phyloP scores from a whole-genome alignment of 768 basidiomycete species.

The Pisolithus orientalis region DNA sequence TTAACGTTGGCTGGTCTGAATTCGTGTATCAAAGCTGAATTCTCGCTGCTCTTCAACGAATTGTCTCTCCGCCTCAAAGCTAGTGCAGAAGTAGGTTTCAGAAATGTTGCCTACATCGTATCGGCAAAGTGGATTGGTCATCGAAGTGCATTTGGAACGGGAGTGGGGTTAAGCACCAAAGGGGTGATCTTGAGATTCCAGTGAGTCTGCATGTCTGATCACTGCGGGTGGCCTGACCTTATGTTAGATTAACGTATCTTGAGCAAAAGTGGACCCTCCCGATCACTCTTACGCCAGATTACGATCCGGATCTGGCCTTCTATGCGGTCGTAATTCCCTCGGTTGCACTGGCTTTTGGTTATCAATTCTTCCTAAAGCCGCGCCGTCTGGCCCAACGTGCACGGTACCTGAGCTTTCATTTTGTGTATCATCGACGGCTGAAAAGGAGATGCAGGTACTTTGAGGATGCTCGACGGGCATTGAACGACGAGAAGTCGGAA shows the following conservation, averaged over 20 bases:
- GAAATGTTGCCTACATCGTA: conserved; percentile 37
- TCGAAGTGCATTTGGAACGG: conserved; percentile 37
- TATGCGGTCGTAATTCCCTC: conserved; percentile 52
- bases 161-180: conserved; percentile 36
- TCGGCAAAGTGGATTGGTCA: conserved; percentile 46
- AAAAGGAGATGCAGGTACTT: conserved; percentile 47
- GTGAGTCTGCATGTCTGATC: conserved; percentile 29
- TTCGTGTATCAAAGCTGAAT: conserved; percentile 46
- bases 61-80: conserved; percentile 48
- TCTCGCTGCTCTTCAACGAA: conserved; percentile 47
- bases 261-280: conserved; percentile 56
- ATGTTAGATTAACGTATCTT: conserved; percentile 44
- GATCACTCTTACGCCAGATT: conserved; percentile 47
- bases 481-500: conserved; percentile 60
- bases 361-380: conserved; percentile 54
- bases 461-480: conserved; percentile 52
- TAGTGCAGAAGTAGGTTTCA: conserved; percentile 42
- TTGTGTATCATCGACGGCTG: conserved; percentile 9
- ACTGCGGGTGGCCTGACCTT: conserved; percentile 9
- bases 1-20: conserved; percentile 40
- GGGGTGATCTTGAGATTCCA: conserved; percentile 52
- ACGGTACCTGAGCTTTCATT: conserved; percentile 33
- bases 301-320: conserved; percentile 40
- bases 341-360: conserved; percentile 43
- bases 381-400: conserved; percentile 46